Evolutionary conservation across 73 alveolate genomes (phyloP).

Genomic region (Uronychia setigera): DNA sequence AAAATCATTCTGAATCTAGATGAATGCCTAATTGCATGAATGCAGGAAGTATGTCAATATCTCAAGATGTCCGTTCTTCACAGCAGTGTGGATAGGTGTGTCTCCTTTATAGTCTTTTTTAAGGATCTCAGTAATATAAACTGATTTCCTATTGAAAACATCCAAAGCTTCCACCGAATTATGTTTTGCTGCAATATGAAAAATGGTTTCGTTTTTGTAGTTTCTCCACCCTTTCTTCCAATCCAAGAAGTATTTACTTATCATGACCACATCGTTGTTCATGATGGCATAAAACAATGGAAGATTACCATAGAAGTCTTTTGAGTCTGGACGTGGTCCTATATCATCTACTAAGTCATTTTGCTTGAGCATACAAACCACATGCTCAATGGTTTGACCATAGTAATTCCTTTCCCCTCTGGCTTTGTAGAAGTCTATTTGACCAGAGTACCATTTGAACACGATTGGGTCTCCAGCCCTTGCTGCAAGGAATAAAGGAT

Average conservation of each 20-base stretch:
- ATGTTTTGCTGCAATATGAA: conserved; percentile 60
- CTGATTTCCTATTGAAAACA: conserved; percentile 19
- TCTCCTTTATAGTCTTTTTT: conserved; percentile 68
- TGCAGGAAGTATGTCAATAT: conserved; percentile 40
- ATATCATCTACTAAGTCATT: conserved; percentile 50
- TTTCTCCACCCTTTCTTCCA: conserved; percentile 51
- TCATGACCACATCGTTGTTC: conserved; percentile 57
- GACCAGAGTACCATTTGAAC: conserved; percentile 65
- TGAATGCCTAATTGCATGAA: neutral
- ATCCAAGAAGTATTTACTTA: conserved; percentile 31
- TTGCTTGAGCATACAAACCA: conserved; percentile 32
- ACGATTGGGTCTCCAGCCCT: conserved; percentile 58
- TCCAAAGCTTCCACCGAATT: conserved; percentile 35
- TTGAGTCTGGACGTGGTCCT: conserved; percentile 64
- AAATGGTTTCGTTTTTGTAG: conserved; percentile 56
- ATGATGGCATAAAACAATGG: conserved; percentile 54
- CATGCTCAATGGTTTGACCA: conserved; percentile 62
- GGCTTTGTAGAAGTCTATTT: conserved; percentile 61
- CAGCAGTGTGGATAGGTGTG: conserved; percentile 60
- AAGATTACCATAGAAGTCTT: conserved; percentile 66
- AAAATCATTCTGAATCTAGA: conserved; percentile 46
- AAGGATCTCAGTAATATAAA: conserved; percentile 46
- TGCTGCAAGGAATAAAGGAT: conserved; percentile 54
- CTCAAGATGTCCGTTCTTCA: conserved; percentile 31
- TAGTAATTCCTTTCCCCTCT: conserved; percentile 67